Evolutionary conservation across 371 early-diverging fungal genomes (phyloP), one percentile per base, ranked within the genome.

Genomic region (Mortierella sp.): DNA sequence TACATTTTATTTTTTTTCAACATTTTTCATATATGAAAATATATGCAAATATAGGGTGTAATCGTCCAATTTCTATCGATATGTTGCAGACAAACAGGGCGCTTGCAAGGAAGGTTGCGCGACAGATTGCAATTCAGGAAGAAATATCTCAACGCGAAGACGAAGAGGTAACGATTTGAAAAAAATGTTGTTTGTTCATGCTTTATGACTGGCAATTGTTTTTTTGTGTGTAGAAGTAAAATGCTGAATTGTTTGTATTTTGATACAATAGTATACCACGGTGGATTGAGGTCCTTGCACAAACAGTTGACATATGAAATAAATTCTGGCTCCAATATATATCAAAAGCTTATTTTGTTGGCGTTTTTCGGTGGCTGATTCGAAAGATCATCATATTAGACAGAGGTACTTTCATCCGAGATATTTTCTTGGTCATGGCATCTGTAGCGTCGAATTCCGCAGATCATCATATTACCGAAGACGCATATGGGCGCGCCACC

Each of bases 41-140:
- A 29, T 8, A 28, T n/a, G n/a, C n/a, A 22, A 8, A 28, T 54
- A 28, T n/a, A 79, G 80, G 80, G 26, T 79, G 80, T 31, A 79
- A 64, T 28, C 66, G 68, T 23, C 62, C 66, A 22, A 37, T 79
- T 9, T 55, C 70, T 1, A 47, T 61, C 5, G 64, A 70, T 28
- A 62, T 63, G 67, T 45, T 79, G 23, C 74, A 79, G 26, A 64
- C 80, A 8, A 79, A 79, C 58, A 79, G 67, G 64, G 67, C 70
- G 3, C 43, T 79, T 35, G 80, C 80, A 40, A 69, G 80, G 6
- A 73, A 70, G 37, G 80, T 79, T 7, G 71, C 74, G 7, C 67
- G 80, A 32, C 70, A 79, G 58, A 70, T 34, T 10, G 43, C 54
- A 60, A 62, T 79, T 57, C 67, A 79, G 35, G 51, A 74, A 34